Evolutionary conservation across 768 basidiomycete species (phyloP), one percentile per base, ranked within the genome.

Genomic region (Lentinula aciculospora): DNA sequence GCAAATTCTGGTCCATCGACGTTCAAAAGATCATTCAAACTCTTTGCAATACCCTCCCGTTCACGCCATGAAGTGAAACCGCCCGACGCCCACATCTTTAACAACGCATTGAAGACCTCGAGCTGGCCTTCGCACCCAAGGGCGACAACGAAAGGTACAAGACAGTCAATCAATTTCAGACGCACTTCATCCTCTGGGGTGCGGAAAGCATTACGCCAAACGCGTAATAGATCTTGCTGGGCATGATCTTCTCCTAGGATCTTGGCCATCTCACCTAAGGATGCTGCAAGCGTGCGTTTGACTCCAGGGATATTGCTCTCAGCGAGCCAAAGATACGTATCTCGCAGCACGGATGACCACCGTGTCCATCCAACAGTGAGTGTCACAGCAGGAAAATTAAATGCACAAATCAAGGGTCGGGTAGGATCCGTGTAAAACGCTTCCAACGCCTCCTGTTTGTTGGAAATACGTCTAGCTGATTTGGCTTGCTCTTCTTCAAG

Each of bases 361-460:
- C 90, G 81, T 1, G 72, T 70, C 12, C 74, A 72, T 3, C 96
- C 96, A 27, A 97, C 75, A 0, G 94, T 89, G 4, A 94, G 77
- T 3, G 86, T 83, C 7, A 98, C 90, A 5, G 94, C 95, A 23
- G 96, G 96, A 66, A 90, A 89, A 72, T 97, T 93, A 72, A 92
- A 94, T 4, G 90, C 90, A 67, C 88, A 89, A 42, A 92, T 84
- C 21, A 92, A 74, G 1, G 88, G 81, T 10, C 92, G 83, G 49
- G 86, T 81, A 3, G 85, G 81, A 66, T 93, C 88, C 37, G 79
- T 76, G 64, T 77, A 81, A 65, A 84, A 81, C 34, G 73, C 69
- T 56, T 80, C 77, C 60, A 77, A 58, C 44, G 71, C 62, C 39
- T 56, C 60, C 5, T 57, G 54, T 34, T 57, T 45, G 42, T 31